These are phyloP conservation scores for Pestalotiopsis sp. DNA, from an alignment of 2,329 filamentous ascomycete genomes.

Conservation along the genomic window DNA sequence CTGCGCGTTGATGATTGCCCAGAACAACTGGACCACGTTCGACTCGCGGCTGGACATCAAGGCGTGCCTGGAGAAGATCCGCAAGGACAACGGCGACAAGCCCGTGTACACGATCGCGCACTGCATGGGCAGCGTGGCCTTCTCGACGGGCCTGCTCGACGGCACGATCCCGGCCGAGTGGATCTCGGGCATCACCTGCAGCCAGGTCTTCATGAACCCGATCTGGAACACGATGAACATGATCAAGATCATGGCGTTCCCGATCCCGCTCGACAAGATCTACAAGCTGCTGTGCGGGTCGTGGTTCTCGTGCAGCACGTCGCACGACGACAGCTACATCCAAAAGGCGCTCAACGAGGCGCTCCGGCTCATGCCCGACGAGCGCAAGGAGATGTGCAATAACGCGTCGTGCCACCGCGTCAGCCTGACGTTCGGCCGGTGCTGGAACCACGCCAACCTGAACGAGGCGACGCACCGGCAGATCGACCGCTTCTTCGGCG, in stretches of 20 bases:
- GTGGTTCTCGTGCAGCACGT: slow-evolving; percentile 58
- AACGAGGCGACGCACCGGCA: slow-evolving; percentile 67
- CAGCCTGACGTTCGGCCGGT: slow-evolving; percentile 61
- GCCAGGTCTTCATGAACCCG: slow-evolving; percentile 66
- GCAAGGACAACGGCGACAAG: slow-evolving; percentile 32
- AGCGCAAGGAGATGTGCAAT: slow-evolving; percentile 58
- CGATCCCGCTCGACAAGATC: slow-evolving; percentile 49
- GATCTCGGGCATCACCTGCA: slow-evolving; percentile 59
- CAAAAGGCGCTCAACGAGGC: slow-evolving; percentile 57
- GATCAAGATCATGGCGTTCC: slow-evolving; percentile 53
- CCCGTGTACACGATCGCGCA: slow-evolving; percentile 61
- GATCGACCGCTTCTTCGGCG: slow-evolving; percentile 63
- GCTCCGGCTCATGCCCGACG: slow-evolving; percentile 59
- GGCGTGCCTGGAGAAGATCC: slow-evolving; percentile 56
- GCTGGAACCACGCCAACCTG: slow-evolving; percentile 66
- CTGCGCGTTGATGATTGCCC: slow-evolving; percentile 50
- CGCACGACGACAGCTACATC: slow-evolving; percentile 45
- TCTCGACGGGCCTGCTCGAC: slow-evolving; percentile 60
- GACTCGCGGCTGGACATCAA: slow-evolving; percentile 61
- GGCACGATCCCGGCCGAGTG: slow-evolving; percentile 59
- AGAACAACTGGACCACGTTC: slow-evolving; percentile 58
- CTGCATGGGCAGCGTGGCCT: slow-evolving; percentile 65
- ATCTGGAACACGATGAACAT: slow-evolving; percentile 58
- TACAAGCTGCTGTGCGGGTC: slow-evolving; percentile 50
- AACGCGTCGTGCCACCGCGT: slow-evolving; percentile 63